A percentile compares a stretch with the other conserved stretches of the same genome.
Conservation (phyloP, 2,329 filamentous ascomycete genomes). For the Truncatella angustata region DNA sequence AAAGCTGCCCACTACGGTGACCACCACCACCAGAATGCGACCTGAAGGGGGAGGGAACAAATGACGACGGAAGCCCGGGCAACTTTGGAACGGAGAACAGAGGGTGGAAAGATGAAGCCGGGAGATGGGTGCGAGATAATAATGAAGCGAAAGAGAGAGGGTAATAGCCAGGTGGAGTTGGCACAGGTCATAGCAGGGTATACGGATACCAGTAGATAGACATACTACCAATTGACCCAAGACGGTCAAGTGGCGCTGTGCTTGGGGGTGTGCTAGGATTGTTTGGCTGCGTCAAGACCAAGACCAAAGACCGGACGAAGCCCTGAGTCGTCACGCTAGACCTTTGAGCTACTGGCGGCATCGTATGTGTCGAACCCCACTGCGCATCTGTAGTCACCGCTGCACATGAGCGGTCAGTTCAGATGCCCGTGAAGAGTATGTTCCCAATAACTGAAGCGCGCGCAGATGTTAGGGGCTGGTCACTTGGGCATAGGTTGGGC, state of each 20-base stretch:
- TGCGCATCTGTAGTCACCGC: constrained; percentile 8
- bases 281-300: not conserved
- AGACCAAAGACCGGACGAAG: not conserved
- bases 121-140: not conserved
- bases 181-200: not conserved
- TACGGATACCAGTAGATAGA: not conserved
- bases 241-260: not conserved
- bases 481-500: not conserved
- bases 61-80: constrained; percentile 16
- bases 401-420: constrained; percentile 27
- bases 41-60: constrained; percentile 21
- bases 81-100: constrained; percentile 13
- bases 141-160: constrained; percentile 11
- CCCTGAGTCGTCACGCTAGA: not conserved
- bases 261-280: not conserved
- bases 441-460: constrained; percentile 14
- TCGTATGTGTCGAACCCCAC: constrained; percentile 14
- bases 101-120: constrained; percentile 20
- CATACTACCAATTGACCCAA: not conserved
- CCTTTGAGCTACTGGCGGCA: not conserved
- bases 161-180: constrained; percentile 7
- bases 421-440: constrained; percentile 8
- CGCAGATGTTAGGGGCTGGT: constrained; percentile 3
- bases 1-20: constrained; percentile 5
- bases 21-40: constrained; percentile 21